Percentiles rank a stretch among this genome's conserved stretches.
Conservation (phyloP, 768 basidiomycete species). For the Piloderma croceum region DNA sequence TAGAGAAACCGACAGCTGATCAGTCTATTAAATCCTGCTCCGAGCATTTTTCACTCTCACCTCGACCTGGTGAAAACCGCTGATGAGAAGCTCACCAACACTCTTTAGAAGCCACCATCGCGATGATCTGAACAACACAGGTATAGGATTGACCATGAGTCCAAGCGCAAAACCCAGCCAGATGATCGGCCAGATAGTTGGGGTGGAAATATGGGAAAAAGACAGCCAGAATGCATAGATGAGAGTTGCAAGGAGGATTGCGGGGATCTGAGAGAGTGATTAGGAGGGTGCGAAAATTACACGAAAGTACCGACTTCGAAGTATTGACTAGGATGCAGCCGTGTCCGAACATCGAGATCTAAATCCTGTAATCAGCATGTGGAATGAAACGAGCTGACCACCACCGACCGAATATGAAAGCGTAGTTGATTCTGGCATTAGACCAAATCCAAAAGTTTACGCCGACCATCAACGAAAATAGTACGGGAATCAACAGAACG, state of each 20-base stretch:
- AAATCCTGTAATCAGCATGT: conserved; percentile 3
- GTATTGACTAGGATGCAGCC: conserved; percentile 75
- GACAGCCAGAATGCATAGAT: conserved; percentile 84
- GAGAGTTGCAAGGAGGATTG: conserved; percentile 69
- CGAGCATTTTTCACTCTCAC: conserved; percentile 42
- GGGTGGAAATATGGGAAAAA: conserved; percentile 61
- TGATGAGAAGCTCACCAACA: conserved; percentile 54
- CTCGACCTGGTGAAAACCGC: conserved; percentile 73
- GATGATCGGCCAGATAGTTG: conserved; percentile 72
- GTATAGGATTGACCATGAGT: conserved; percentile 73
- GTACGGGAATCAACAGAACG: conserved; percentile 61
- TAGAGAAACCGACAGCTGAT: conserved; percentile 20
- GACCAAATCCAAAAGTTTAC: conserved; percentile 82
- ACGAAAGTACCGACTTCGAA: conserved; percentile 44
- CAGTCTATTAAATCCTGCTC: conserved; percentile 1
- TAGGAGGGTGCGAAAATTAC: background rate
- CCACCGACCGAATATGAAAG: conserved; percentile 79
- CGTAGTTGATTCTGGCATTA: conserved; percentile 76
- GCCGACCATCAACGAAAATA: conserved; percentile 75
- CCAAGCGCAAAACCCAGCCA: conserved; percentile 66
- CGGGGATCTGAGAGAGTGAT: conserved; percentile 52
- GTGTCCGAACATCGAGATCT: conserved; percentile 69
- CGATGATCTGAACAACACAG: conserved; percentile 53
- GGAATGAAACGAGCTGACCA: conserved; percentile 6
- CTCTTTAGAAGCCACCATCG: conserved; percentile 79